Percentiles rank a stretch among this genome's conserved stretches.
Conservation (phyloP, 2,329 filamentous ascomycete genomes). For the Fusarium sp. region DNA sequence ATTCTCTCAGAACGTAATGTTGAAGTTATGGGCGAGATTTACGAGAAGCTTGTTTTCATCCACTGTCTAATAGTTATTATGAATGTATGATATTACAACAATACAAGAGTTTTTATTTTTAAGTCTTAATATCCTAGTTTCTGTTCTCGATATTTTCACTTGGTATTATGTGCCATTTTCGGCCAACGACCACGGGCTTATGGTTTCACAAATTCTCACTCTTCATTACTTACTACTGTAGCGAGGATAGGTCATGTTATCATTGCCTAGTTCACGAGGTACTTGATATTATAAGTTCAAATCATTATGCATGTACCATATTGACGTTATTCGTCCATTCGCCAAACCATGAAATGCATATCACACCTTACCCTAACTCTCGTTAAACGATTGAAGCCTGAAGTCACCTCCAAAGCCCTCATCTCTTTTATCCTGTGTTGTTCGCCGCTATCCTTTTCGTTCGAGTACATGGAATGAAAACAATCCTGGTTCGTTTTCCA, state of each 20-base stretch:
- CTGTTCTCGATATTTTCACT: background rate
- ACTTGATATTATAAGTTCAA: background rate
- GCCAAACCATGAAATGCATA: background rate
- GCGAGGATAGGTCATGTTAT: background rate
- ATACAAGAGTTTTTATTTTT: background rate
- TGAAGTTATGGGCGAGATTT: background rate
- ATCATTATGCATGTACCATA: background rate
- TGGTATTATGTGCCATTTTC: background rate
- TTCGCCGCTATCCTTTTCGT: slow-evolving; percentile 1
- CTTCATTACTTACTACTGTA: background rate
- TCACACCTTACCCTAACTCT: background rate
- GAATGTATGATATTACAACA: slow-evolving; percentile 25
- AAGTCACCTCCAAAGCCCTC: slow-evolving; percentile 29
- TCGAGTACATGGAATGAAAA: slow-evolving; percentile 32
- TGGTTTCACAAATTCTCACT: background rate
- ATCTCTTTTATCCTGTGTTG: slow-evolving; percentile 20
- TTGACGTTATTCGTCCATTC: background rate
- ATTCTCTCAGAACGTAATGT: slow-evolving; percentile 2
- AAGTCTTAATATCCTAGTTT: background rate
- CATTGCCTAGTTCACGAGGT: background rate
- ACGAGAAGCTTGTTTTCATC: background rate
- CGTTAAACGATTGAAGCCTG: slow-evolving; percentile 1
- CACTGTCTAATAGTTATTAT: slow-evolving; percentile 22
- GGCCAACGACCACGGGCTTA: background rate
- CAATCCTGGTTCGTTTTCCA: background rate